phyloP scores from a whole-genome alignment of 371 early-diverging fungal genomes.

The Mucor indicus region DNA sequence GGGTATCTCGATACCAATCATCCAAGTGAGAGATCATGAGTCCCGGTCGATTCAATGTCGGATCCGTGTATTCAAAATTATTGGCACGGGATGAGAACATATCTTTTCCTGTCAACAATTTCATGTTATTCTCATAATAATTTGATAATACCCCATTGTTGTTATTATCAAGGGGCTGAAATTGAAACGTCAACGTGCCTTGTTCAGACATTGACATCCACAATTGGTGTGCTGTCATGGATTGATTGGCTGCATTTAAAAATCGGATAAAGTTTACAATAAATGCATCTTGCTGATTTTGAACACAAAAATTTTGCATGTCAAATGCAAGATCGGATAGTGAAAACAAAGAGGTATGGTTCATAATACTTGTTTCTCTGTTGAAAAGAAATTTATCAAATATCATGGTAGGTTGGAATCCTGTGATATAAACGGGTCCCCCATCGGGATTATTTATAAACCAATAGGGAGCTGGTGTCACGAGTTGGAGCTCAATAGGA shows the following conservation, averaged over 20 bases:
- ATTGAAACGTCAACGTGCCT: constrained; percentile 32
- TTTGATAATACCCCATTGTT: constrained; percentile 32
- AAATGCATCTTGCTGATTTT: constrained; percentile 27
- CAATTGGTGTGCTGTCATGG: constrained; percentile 26
- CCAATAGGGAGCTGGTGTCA: constrained; percentile 41
- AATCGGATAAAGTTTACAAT: constrained; percentile 39
- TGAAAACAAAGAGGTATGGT: constrained; percentile 1
- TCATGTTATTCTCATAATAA: constrained; percentile 32
- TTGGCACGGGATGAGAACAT: constrained; percentile 11
- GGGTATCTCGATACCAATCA: constrained; percentile 23
- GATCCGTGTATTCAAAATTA: constrained; percentile 22
- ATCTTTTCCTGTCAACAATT: constrained; percentile 30
- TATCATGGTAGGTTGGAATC: constrained; percentile 48
- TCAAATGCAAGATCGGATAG: constrained; percentile 30
- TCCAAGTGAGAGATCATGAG: constrained; percentile 42
- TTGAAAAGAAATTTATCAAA: constrained; percentile 40
- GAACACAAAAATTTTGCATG: constrained; percentile 48
- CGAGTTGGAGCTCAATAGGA: constrained; percentile 26
- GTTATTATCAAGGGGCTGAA: constrained; percentile 18
- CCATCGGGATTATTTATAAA: constrained; percentile 27
- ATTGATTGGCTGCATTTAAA: constrained; percentile 33
- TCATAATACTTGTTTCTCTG: constrained; percentile 9
- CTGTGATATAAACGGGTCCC: constrained; percentile 41
- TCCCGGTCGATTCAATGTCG: constrained; percentile 38
- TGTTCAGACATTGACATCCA: constrained; percentile 32